Conservation (phyloP, 2,329 filamentous ascomycete species). For the Trichoderma sp. region DNA sequence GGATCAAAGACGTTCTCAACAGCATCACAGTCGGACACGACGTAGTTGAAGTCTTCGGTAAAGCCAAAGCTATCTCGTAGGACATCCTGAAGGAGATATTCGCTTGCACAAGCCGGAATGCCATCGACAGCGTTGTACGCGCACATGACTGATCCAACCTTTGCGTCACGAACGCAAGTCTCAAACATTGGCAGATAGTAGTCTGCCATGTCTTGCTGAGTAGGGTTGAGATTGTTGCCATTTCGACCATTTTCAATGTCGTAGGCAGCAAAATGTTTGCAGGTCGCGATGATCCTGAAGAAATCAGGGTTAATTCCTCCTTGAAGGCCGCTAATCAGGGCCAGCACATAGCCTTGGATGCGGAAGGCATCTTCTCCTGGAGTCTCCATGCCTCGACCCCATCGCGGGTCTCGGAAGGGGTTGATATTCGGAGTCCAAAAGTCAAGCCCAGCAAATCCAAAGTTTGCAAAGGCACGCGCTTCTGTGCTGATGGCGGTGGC, state of each 20-base stretch:
- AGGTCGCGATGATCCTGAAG: slow-evolving; percentile 55
- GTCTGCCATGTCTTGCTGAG: slow-evolving; percentile 65
- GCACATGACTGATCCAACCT: slow-evolving; percentile 64
- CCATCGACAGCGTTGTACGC: slow-evolving; percentile 69
- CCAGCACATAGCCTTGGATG: slow-evolving; percentile 55
- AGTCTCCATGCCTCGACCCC: slow-evolving; percentile 65
- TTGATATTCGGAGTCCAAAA: slow-evolving; percentile 72
- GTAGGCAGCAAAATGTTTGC: slow-evolving; percentile 64
- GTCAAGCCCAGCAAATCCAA: slow-evolving; percentile 57
- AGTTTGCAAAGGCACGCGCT: slow-evolving; percentile 67
- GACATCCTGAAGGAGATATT: slow-evolving; percentile 64
- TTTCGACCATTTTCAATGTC: slow-evolving; percentile 58
- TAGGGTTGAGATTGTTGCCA: slow-evolving; percentile 60
- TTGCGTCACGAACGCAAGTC: slow-evolving; percentile 61
- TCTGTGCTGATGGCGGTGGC: slow-evolving; percentile 61
- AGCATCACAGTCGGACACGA: slow-evolving; percentile 69
- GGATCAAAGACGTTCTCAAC: slow-evolving; percentile 59
- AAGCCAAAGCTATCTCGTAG: slow-evolving; percentile 69
- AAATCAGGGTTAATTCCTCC: slow-evolving; percentile 32
- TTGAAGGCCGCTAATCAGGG: slow-evolving; percentile 59
- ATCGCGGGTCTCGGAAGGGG: slow-evolving; percentile 64
- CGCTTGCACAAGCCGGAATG: slow-evolving; percentile 64
- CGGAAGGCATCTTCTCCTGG: slow-evolving; percentile 60
- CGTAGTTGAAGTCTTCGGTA: slow-evolving; percentile 62
- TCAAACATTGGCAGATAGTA: slow-evolving; percentile 71